Conservation (phyloP, 2,329 filamentous ascomycete species). For the Penicillium oxalicum region DNA sequence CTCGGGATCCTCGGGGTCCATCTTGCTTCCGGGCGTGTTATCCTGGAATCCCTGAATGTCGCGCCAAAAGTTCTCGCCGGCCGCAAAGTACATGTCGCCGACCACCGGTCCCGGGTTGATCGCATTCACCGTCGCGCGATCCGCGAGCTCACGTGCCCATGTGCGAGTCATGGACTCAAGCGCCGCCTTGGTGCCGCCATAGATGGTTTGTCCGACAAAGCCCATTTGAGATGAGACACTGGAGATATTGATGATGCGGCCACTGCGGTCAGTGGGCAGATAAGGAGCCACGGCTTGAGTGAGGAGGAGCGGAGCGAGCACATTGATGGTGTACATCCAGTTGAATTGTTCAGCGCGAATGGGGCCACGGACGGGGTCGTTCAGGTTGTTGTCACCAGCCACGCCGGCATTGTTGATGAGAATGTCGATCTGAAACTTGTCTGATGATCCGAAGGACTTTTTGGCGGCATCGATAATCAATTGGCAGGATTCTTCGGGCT, state of each 20-base stretch:
- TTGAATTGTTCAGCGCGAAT: conserved; percentile 62
- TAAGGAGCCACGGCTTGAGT: conserved; percentile 66
- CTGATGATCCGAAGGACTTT: conserved; percentile 48
- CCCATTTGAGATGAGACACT: conserved; percentile 55
- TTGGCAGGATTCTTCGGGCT: conserved; percentile 52
- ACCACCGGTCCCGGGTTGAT: conserved; percentile 62
- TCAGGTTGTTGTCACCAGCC: conserved; percentile 47
- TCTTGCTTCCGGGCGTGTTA: conserved; percentile 54
- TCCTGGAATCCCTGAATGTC: conserved; percentile 56
- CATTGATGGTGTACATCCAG: conserved; percentile 70
- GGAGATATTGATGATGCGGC: conserved; percentile 58
- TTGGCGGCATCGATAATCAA: conserved; percentile 54
- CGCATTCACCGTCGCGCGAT: conserved; percentile 59
- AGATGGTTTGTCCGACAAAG: conserved; percentile 55
- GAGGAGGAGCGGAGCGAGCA: conserved; percentile 71
- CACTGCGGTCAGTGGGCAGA: conserved; percentile 62
- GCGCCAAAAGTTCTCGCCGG: conserved; percentile 53
- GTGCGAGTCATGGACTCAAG: conserved; percentile 64
- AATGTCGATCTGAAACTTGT: conserved; percentile 67
- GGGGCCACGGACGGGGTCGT: conserved; percentile 56
- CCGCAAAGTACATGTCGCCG: conserved; percentile 60
- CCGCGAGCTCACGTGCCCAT: conserved; percentile 58
- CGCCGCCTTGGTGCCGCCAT: conserved; percentile 62
- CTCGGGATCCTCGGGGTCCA: conserved; percentile 10
- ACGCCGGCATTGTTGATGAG: conserved; percentile 82